These are phyloP conservation scores for Candida palmyrensis DNA, from an alignment of 805 yeast species.

Conservation along the genomic window DNA sequence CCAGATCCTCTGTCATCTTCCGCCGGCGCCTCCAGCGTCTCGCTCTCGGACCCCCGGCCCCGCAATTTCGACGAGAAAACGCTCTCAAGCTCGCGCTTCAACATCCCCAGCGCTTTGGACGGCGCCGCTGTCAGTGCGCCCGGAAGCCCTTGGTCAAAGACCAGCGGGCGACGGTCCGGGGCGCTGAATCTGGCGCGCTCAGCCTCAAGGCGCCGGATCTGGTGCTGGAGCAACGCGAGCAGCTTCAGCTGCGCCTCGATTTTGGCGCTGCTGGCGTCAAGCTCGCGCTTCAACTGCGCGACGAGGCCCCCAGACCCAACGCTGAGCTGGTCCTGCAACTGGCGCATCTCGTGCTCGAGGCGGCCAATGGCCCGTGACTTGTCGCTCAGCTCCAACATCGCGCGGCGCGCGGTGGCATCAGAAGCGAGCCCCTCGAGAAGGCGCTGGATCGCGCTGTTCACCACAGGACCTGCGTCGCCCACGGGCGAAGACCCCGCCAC, in stretches of 20 bases:
- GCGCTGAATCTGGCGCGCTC: too few relatives aligned
- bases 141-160: too few relatives aligned
- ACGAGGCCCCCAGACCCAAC: constrained; percentile 16
- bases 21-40: too few relatives aligned
- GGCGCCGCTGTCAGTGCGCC: too few relatives aligned
- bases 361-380: constrained; percentile 16
- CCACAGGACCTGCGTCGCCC: constrained; percentile 22
- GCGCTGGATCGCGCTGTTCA: constrained; percentile 28
- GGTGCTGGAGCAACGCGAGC: constrained; percentile 18
- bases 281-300: constrained; percentile 18
- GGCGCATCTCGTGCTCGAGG: constrained; percentile 17
- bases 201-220: constrained; percentile 16
- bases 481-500: constrained; percentile 18
- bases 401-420: constrained; percentile 31
- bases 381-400: constrained; percentile 25
- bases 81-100: too few relatives aligned
- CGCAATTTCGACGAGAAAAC: too few relatives aligned
- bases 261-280: constrained; percentile 13
- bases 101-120: too few relatives aligned
- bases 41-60: too few relatives aligned
- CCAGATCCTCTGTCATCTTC: too few relatives aligned
- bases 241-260: constrained; percentile 21
- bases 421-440: constrained; percentile 29
- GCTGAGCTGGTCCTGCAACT: constrained; percentile 17
- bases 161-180: too few relatives aligned